These are phyloP conservation scores for Fusarium foetens DNA, from an alignment of 2,329 filamentous ascomycete genomes.

Conservation along the genomic window DNA sequence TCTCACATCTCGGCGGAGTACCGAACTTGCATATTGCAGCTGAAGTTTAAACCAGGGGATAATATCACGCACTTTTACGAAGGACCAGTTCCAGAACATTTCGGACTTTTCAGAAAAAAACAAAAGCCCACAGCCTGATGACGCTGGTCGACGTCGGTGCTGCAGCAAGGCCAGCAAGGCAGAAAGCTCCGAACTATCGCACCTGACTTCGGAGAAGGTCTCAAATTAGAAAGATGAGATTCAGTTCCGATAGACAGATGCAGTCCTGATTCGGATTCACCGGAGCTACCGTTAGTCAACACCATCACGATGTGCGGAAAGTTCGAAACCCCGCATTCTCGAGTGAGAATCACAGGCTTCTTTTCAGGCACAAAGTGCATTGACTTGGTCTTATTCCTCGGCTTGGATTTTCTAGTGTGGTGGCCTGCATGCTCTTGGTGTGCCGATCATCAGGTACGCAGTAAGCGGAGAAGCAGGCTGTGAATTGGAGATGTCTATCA, in stretches of 20 bases:
- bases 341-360: constrained; percentile 36
- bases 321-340: constrained; percentile 20
- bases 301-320: constrained; percentile 22
- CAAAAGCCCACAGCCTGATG: neutral
- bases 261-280: constrained; percentile 9
- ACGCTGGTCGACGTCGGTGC: constrained; percentile 14
- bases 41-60: constrained; percentile 3
- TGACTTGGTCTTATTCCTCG: constrained; percentile 31
- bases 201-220: constrained; percentile 22
- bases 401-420: constrained; percentile 22
- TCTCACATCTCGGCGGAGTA: neutral
- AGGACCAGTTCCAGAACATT: neutral
- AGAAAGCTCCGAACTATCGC: neutral
- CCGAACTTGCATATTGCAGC: constrained; percentile 14
- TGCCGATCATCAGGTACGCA: constrained; percentile 38
- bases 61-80: constrained; percentile 12
- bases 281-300: constrained; percentile 25
- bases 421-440: constrained; percentile 29
- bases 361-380: neutral
- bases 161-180: constrained; percentile 2
- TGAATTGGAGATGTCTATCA: neutral
- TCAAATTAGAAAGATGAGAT: constrained; percentile 19
- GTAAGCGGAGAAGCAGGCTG: constrained; percentile 3
- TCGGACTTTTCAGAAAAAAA: neutral
- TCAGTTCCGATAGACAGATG: constrained; percentile 15